These are phyloP conservation scores for Dendrobium officinale DNA, from an alignment of 106 monocot genomes.

Conservation along the genomic window DNA sequence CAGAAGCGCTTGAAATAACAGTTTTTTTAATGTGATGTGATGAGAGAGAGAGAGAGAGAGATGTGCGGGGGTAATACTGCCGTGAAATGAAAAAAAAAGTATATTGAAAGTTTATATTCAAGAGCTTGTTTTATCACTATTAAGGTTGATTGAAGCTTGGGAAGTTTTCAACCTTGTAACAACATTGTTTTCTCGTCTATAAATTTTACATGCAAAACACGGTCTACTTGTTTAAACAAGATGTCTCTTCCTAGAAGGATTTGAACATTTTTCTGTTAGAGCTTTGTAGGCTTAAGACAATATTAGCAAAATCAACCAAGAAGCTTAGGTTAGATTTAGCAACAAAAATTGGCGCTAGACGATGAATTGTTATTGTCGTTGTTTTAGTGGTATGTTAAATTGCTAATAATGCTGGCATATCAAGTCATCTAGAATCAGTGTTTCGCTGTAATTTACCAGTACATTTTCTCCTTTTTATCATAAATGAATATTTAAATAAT, in stretches of 20 bases:
- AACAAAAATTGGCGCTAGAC: neutral
- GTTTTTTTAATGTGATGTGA: neutral
- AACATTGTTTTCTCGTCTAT: neutral
- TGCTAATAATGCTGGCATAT: no score
- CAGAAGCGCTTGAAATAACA: neutral
- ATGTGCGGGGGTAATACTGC: no score
- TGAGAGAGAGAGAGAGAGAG: neutral
- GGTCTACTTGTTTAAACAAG: neutral
- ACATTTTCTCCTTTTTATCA: no score
- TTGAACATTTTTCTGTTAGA: neutral
- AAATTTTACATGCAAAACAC: no score
- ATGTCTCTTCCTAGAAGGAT: neutral
- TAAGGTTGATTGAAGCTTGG: neutral
- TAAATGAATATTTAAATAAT: no score
- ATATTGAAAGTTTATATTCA: neutral
- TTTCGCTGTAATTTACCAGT: no score
- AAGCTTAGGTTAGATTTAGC: neutral
- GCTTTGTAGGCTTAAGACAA: neutral
- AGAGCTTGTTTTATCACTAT: neutral
- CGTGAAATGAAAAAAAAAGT: no score
- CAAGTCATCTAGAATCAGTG: no score
- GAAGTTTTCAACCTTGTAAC: neutral
- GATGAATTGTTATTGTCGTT: no score
- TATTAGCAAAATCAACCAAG: neutral
- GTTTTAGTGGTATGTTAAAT: no score